These are phyloP conservation scores for Monosporozyma aquatica DNA, from an alignment of 805 yeast genomes.

Conservation along the genomic window DNA sequence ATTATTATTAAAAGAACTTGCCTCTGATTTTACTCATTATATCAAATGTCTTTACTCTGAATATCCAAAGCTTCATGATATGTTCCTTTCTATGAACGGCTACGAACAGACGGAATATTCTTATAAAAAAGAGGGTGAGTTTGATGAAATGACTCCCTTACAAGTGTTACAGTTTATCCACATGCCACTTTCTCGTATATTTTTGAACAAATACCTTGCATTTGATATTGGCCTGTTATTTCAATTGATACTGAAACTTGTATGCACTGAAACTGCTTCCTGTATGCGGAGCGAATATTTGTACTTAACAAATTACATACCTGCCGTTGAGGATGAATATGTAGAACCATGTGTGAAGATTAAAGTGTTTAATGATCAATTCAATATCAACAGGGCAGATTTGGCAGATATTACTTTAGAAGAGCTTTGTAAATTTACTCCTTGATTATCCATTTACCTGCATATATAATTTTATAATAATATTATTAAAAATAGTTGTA, in stretches of 20 bases:
- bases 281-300: conserved; percentile 6
- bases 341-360: conserved; percentile 5
- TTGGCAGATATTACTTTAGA: conserved; percentile 2
- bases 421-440: not conserved
- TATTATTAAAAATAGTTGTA: too few relatives aligned
- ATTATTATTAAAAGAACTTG: conserved; percentile 1
- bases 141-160: conserved; percentile 3
- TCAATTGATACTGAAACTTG: conserved; percentile 4
- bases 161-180: conserved; percentile 10
- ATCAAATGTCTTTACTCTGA: conserved; percentile 3
- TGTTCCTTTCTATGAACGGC: not conserved
- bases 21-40: conserved; percentile 1
- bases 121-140: not conserved
- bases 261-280: conserved; percentile 5
- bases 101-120: not conserved
- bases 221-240: conserved; percentile 3
- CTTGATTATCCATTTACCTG: too few relatives aligned
- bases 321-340: conserved; percentile 1
- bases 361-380: conserved; percentile 7
- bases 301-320: conserved; percentile 3
- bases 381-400: conserved; percentile 3
- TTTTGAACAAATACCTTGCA: conserved; percentile 6
- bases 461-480: too few relatives aligned
- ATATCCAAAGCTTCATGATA: conserved; percentile 3
- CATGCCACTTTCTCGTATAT: conserved; percentile 7